Conservation (phyloP, 371 early-diverging fungal genomes). For the Mucor racemosus region DNA sequence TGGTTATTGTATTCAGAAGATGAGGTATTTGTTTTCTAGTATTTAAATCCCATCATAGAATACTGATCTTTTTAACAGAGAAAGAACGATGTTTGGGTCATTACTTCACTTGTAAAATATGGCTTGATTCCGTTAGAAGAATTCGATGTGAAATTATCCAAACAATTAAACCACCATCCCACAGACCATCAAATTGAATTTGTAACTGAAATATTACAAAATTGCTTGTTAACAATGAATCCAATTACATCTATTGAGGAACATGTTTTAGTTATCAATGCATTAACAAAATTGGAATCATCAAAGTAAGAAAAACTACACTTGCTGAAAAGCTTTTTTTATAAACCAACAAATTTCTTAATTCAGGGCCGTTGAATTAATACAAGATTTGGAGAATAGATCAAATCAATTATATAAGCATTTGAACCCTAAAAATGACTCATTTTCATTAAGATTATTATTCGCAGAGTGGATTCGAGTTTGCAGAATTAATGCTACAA, state of each 20-base stretch:
- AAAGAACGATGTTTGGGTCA: constrained; percentile 83
- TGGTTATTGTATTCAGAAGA: constrained; percentile 94
- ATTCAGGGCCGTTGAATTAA: constrained; percentile 31
- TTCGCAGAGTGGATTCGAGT: constrained; percentile 90
- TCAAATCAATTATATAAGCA: constrained; percentile 19
- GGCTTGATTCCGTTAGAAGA: constrained; percentile 78
- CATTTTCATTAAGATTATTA: constrained; percentile 41
- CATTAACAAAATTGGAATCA: constrained; percentile 59
- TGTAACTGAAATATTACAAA: constrained; percentile 71
- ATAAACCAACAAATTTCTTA: not conserved
- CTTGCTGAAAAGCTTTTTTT: not conserved
- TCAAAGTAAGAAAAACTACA: constrained; percentile 45
- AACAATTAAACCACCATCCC: constrained; percentile 62
- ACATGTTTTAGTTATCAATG: constrained; percentile 74
- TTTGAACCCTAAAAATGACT: constrained; percentile 18
- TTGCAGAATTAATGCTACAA: constrained; percentile 78
- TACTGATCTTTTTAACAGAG: constrained; percentile 31
- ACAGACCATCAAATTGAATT: constrained; percentile 68
- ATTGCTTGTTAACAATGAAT: constrained; percentile 65
- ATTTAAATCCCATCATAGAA: too few relatives aligned
- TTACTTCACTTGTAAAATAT: constrained; percentile 77
- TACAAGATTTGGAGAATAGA: constrained; percentile 35
- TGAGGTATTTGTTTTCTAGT: constrained; percentile 48
- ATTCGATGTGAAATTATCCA: constrained; percentile 85
- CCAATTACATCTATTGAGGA: constrained; percentile 68